These are phyloP conservation scores for Quercus tomentella DNA, from an alignment of 331 rosid species.

Conservation along the genomic window DNA sequence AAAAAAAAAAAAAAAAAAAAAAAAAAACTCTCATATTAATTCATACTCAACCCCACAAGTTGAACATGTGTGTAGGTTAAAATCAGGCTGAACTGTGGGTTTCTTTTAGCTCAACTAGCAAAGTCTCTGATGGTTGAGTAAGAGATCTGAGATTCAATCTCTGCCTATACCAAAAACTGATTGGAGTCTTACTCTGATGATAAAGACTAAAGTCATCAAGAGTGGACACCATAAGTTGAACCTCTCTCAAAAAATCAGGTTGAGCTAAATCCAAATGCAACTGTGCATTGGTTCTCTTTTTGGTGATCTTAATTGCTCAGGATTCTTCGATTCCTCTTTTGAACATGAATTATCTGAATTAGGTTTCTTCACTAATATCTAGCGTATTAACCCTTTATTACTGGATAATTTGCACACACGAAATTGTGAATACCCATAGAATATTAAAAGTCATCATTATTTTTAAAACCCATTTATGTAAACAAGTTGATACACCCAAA, in stretches of 20 bases:
- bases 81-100: accelerated
- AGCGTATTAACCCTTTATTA: slow-evolving; percentile 1
- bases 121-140: too few species aligned
- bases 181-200: too few species aligned
- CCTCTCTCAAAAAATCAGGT: too few species aligned
- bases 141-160: too few species aligned
- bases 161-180: too few species aligned
- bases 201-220: neutral
- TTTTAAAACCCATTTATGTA: too few species aligned
- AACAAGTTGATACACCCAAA: too few species aligned
- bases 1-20: too few species aligned
- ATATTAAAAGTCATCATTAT: neutral
- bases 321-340: neutral
- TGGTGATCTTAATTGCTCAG: slow-evolving; percentile 29
- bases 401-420: neutral
- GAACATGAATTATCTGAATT: neutral
- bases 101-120: too few species aligned
- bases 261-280: slow-evolving; percentile 38
- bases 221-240: neutral
- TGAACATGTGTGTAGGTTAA: slow-evolving; percentile 9
- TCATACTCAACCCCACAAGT: slow-evolving; percentile 37
- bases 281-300: slow-evolving; percentile 50
- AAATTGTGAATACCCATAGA: neutral
- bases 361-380: neutral
- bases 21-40: too few species aligned